phyloP scores from a whole-genome alignment of 495 filamentous ascomycete genomes.

The Xylaria castorea region DNA sequence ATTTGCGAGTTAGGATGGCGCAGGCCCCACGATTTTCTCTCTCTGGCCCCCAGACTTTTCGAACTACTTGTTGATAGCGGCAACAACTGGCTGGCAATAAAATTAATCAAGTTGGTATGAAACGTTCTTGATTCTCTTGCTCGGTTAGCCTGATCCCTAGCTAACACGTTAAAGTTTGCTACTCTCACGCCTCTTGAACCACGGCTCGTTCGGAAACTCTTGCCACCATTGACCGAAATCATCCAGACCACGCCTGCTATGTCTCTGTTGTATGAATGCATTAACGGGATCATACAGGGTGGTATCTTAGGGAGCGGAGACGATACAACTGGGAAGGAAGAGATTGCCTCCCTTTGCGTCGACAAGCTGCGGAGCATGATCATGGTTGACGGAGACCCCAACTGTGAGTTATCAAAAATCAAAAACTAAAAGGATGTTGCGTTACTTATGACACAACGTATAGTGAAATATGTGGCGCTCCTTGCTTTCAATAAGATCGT shows the following conservation, averaged over 20 bases:
- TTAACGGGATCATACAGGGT: slow-evolving; percentile 96
- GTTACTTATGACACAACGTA: slow-evolving; percentile 30
- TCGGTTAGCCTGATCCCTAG: not conserved
- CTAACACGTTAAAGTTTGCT: slow-evolving; percentile 74
- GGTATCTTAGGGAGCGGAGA: slow-evolving; percentile 85
- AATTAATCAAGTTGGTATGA: slow-evolving; percentile 92
- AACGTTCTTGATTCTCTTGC: not conserved
- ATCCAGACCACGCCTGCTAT: slow-evolving; percentile 95
- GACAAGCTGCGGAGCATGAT: slow-evolving; percentile 93
- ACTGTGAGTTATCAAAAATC: slow-evolving; percentile 64
- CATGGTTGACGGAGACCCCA: slow-evolving; percentile 88
- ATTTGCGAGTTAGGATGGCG: slow-evolving; percentile 96
- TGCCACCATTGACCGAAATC: slow-evolving; percentile 90
- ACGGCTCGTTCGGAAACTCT: slow-evolving; percentile 86
- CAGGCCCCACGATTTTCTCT: slow-evolving; percentile 90
- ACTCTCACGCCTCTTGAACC: slow-evolving; percentile 93
- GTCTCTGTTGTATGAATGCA: slow-evolving; percentile 96
- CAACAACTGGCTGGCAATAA: slow-evolving; percentile 99
- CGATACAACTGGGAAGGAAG: slow-evolving; percentile 79
- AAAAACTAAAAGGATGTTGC: not conserved
- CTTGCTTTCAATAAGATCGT: slow-evolving; percentile 95
- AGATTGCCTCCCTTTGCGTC: slow-evolving; percentile 92
- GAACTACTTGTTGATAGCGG: slow-evolving; percentile 88
- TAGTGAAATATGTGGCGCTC: slow-evolving; percentile 96
- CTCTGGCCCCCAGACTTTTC: slow-evolving; percentile 89